Evolutionary conservation across 108 stramenopile species (phyloP).

Genomic region (Epipyxis sp.): DNA sequence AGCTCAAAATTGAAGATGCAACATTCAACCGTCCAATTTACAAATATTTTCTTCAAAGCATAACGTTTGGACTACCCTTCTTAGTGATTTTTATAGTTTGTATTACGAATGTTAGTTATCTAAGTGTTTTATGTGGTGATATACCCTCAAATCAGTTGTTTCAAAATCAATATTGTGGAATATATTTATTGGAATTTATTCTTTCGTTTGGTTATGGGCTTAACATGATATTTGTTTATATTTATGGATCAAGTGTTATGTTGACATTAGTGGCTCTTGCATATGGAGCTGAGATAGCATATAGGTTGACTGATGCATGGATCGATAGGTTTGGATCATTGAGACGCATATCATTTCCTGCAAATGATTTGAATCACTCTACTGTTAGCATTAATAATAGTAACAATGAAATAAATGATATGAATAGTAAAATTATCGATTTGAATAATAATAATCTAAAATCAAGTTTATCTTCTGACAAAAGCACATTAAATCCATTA

Average conservation of each 20-base stretch:
- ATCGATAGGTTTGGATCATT: background rate
- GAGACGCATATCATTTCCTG: background rate
- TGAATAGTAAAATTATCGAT: background rate
- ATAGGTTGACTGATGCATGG: conserved; percentile 8
- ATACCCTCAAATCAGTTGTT: too few relatives aligned
- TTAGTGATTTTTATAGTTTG: background rate
- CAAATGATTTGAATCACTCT: background rate
- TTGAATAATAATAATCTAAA: background rate
- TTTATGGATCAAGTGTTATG: background rate
- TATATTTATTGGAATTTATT: background rate
- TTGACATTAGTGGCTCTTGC: background rate
- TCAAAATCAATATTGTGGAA: background rate
- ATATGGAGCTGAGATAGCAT: conserved; percentile 13
- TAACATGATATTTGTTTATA: background rate
- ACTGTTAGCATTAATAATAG: background rate
- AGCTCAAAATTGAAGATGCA: background rate
- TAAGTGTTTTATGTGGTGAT: background rate
- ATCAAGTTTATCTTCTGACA: background rate
- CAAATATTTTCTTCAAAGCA: background rate
- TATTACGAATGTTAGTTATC: background rate
- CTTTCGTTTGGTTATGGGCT: background rate
- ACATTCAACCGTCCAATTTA: background rate
- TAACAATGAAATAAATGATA: background rate
- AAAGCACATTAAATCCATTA: background rate
- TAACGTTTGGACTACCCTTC: background rate